These are phyloP conservation scores for Ramularia endophylla DNA, from an alignment of 2,329 filamentous ascomycete genomes.

Conservation along the genomic window DNA sequence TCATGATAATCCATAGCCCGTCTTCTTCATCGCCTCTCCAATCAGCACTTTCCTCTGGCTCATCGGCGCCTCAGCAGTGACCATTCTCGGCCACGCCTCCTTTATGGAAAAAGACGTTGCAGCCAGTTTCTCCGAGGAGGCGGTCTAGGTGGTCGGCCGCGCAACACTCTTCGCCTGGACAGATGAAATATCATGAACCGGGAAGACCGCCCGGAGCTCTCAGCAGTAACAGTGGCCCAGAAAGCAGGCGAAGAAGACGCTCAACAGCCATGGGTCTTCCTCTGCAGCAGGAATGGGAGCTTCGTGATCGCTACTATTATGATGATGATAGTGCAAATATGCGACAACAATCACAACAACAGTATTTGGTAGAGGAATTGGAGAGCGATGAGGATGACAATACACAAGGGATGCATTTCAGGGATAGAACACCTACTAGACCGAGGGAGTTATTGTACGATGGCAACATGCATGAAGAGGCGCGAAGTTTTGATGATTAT, in stretches of 20 bases:
- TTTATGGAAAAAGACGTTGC: slow-evolving; percentile 52
- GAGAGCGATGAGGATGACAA: slow-evolving; percentile 51
- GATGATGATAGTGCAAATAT: no score
- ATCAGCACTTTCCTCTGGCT: slow-evolving; percentile 87
- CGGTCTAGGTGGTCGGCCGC: slow-evolving; percentile 99
- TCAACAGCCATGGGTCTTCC: not conserved
- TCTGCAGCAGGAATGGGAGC: slow-evolving; percentile 37
- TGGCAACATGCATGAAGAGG: slow-evolving; percentile 47
- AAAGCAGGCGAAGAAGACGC: slow-evolving; percentile 7
- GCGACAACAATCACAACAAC: not conserved
- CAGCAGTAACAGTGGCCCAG: slow-evolving; percentile 51
- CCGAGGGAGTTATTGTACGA: no score
- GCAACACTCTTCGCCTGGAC: slow-evolving; percentile 60
- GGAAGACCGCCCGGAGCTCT: slow-evolving; percentile 91
- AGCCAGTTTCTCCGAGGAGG: slow-evolving; percentile 99
- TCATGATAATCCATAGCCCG: slow-evolving; percentile 41
- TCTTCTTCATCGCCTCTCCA: slow-evolving; percentile 79
- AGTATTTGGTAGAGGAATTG: slow-evolving; percentile 58
- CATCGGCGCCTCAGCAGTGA: slow-evolving; percentile 89
- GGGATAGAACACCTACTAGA: slow-evolving; percentile 32
- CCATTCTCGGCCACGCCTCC: slow-evolving; percentile 81
- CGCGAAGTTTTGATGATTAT: slow-evolving; percentile 39
- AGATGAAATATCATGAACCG: slow-evolving; percentile 58
- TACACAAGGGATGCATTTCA: slow-evolving; percentile 38
- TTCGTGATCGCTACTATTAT: slow-evolving; percentile 32